phyloP scores from a whole-genome alignment of 768 basidiomycete species.

The Hemileccinum impolitum region DNA sequence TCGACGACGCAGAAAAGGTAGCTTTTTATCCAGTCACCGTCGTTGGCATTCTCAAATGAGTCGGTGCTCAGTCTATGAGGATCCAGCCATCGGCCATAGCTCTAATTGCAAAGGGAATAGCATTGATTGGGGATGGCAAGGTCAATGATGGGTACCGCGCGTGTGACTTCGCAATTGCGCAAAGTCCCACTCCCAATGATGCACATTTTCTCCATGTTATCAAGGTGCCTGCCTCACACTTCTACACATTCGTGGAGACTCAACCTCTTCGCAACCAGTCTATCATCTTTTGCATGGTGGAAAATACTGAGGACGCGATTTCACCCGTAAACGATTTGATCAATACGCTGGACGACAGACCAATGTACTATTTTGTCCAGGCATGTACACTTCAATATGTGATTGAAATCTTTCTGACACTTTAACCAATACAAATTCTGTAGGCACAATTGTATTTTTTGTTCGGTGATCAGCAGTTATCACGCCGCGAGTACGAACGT shows the following conservation, averaged over 20 bases:
- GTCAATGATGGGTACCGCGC: not conserved
- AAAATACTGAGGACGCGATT: conserved; percentile 1
- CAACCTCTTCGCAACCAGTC: not conserved
- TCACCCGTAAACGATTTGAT: not conserved
- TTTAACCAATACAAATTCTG: not conserved
- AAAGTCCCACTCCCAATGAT: not conserved
- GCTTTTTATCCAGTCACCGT: not conserved
- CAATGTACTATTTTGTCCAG: conserved; percentile 1
- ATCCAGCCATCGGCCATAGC: conserved; percentile 5
- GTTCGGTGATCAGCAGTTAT: conserved; percentile 1
- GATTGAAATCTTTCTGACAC: too few relatives aligned
- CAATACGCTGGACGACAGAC: not conserved
- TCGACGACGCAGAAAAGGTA: conserved; percentile 4
- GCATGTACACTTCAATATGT: not conserved
- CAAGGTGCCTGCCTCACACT: conserved; percentile 1
- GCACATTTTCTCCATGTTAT: conserved; percentile 2
- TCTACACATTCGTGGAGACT: not conserved
- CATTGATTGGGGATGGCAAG: conserved; percentile 3
- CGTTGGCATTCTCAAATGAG: not conserved
- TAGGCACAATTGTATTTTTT: conserved; percentile 1
- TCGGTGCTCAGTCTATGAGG: conserved; percentile 1
- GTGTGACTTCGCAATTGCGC: conserved; percentile 4
- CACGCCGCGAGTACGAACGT: conserved; percentile 1
- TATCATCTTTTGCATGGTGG: not conserved
- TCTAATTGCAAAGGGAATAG: conserved; percentile 5